Evolutionary conservation across 192 early-diverging fungal species (phyloP), one percentile per base, ranked within the genome.

Genomic region (Umbelopsis sp.): DNA sequence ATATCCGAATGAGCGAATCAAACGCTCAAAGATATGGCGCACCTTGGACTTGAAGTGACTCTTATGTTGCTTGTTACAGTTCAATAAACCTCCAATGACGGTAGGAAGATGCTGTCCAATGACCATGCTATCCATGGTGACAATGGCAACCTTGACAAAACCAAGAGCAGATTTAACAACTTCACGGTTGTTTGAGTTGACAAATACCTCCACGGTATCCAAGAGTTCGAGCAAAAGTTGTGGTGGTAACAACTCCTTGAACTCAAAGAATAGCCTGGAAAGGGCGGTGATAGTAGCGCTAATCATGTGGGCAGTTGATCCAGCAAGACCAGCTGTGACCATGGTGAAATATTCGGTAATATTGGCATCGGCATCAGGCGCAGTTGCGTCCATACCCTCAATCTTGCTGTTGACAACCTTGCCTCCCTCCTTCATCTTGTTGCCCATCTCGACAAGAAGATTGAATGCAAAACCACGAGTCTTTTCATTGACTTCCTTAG

Each of bases 401-500:
- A 83, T 23, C 44, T 69, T 70, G 12, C 69, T 74, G 35, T 71
- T 83, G 47, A 76, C 71, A 18, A 83, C 74, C 10, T 70, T 76
- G 10, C 91, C 90, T 53, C 90, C 92, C 65, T 82, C 83, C 50
- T 83, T 83, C 97, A 99, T 99, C 71, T 91, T 93, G 61, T 85
- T 80, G 18, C 93, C 97, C 95, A 99, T 95, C 7, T 86, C 84
- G 0, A 98, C 89, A 58, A 97, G 77, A 23, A 92, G 87, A 13
- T 94, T 92, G 75, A 93, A 98, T 1, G 94, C 93, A 23, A 89
- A 81, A 35, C 79, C 79, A 30, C 97, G 89, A 6, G 93, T 88
- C 72, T 92, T 93, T 81, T 98, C 96, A 58, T 91, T 96, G 6
- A 88, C 87, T 73, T 98, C 97, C 82, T 99, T 99, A 49, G 95